Percentiles rank a stretch among this genome's conserved stretches.
Evolutionary conservation across 2,329 filamentous ascomycete genomes (phyloP).

Genomic region (Sporothrix sp.): DNA sequence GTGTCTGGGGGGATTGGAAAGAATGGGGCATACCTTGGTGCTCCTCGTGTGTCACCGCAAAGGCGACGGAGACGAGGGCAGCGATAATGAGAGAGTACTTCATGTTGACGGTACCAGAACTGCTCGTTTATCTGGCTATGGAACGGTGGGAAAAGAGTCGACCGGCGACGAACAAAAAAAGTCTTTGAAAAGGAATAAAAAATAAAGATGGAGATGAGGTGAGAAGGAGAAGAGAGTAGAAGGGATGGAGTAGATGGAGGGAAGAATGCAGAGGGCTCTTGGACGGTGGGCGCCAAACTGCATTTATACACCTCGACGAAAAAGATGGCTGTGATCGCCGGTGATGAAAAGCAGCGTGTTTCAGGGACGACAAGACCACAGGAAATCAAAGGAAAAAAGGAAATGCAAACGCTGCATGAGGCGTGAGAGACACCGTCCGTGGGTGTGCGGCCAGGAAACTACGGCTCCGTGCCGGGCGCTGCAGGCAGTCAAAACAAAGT

Average conservation of each 20-base stretch:
- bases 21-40: slow-evolving; percentile 18
- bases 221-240: slow-evolving; percentile 13
- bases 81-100: slow-evolving; percentile 41
- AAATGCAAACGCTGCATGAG: not conserved
- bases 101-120: slow-evolving; percentile 34
- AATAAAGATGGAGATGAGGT: too few relatives aligned
- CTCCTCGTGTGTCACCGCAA: slow-evolving; percentile 27
- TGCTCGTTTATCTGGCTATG: slow-evolving; percentile 4
- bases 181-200: slow-evolving; percentile 18
- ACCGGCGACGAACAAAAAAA: slow-evolving; percentile 40
- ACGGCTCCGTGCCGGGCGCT: not conserved
- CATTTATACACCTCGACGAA: slow-evolving; percentile 17
- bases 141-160: slow-evolving; percentile 31
- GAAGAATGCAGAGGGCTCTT: slow-evolving; percentile 11
- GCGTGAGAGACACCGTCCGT: not conserved
- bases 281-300: not conserved
- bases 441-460: not conserved
- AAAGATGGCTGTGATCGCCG: slow-evolving; percentile 13
- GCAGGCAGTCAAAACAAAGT: not conserved
- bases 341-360: slow-evolving; percentile 11
- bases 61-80: slow-evolving; percentile 36
- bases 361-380: too few relatives aligned
- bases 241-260: slow-evolving; percentile 11
- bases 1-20: too few relatives aligned
- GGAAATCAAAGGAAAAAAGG: not conserved